Percentiles rank a stretch among this genome's conserved stretches.
Conservation (phyloP, 352 stramenopile species). For the Globisporangium sylvaticum region DNA sequence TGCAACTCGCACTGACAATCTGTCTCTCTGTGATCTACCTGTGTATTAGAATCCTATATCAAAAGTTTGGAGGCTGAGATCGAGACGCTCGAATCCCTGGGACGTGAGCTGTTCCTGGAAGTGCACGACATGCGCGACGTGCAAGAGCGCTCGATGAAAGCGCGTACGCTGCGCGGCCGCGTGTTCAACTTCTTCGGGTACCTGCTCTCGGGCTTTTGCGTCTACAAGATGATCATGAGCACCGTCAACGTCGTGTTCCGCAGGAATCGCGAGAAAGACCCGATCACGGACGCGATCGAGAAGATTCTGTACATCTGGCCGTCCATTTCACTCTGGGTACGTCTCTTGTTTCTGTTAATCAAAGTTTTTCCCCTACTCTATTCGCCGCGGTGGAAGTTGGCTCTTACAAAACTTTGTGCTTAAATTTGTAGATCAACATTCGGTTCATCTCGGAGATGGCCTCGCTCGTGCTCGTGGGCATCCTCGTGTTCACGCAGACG, state of each 20-base stretch:
- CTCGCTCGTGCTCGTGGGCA: constrained; percentile 71
- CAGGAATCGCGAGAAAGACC: constrained; percentile 77
- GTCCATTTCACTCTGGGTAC: constrained; percentile 59
- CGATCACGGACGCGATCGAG: constrained; percentile 75
- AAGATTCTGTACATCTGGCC: constrained; percentile 83
- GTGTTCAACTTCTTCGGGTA: constrained; percentile 84
- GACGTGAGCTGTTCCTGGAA: constrained; percentile 77
- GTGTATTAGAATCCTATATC: constrained; percentile 45
- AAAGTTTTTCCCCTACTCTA: background rate
- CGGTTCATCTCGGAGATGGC: constrained; percentile 76
- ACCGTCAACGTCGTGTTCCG: constrained; percentile 79
- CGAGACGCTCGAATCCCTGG: constrained; percentile 69
- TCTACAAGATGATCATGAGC: constrained; percentile 89
- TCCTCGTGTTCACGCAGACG: constrained; percentile 83
- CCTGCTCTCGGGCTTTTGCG: constrained; percentile 68
- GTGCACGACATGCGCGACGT: constrained; percentile 78
- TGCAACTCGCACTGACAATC: background rate
- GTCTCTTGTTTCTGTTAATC: background rate
- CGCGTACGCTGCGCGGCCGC: constrained; percentile 57
- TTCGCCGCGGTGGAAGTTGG: background rate
- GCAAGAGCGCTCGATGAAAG: constrained; percentile 50
- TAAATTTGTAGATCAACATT: constrained; percentile 51
- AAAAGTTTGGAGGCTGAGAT: constrained; percentile 69
- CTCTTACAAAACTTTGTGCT: background rate
- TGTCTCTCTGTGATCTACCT: background rate